Evolutionary conservation across 2,329 filamentous ascomycete genomes (phyloP).

Genomic region (Gyromitra esculenta): DNA sequence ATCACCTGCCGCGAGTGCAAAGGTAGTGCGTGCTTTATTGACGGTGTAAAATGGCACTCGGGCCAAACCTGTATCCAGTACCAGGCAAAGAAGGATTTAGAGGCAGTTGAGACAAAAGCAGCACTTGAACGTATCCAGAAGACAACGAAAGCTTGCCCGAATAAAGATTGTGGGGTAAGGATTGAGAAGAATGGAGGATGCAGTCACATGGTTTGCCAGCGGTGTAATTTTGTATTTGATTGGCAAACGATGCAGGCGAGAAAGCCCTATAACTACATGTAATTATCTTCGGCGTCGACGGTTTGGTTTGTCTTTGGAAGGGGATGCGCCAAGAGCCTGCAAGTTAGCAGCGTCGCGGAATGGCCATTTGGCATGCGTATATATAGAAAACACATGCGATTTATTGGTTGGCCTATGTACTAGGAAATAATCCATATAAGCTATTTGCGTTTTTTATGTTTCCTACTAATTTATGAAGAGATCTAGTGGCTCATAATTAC

Average conservation of each 20-base stretch:
- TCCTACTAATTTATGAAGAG: too few relatives aligned
- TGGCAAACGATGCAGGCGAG: neutral
- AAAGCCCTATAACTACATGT: too few relatives aligned
- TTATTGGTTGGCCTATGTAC: too few relatives aligned
- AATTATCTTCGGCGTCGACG: neutral
- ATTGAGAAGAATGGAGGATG: conserved; percentile 29
- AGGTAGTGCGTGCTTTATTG: conserved; percentile 1
- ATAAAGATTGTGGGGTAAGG: conserved; percentile 1
- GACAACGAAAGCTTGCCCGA: conserved; percentile 26
- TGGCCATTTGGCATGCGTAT: too few relatives aligned
- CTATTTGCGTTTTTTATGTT: too few relatives aligned
- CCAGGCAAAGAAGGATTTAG: neutral
- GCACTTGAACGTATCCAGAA: neutral
- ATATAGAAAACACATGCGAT: too few relatives aligned
- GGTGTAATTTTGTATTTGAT: neutral
- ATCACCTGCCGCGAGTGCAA: conserved; percentile 16
- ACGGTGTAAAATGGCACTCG: conserved; percentile 19
- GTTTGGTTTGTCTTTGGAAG: too few relatives aligned
- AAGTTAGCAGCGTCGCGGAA: too few relatives aligned
- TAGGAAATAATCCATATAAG: too few relatives aligned
- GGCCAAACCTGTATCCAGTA: conserved; percentile 2
- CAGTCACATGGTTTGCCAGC: neutral
- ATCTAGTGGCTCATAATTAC: too few relatives aligned
- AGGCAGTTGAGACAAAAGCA: neutral
- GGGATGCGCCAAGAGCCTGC: too few relatives aligned